These are phyloP conservation scores for Gautieria morchelliformis DNA, from an alignment of 768 basidiomycete species.

Conservation along the genomic window DNA sequence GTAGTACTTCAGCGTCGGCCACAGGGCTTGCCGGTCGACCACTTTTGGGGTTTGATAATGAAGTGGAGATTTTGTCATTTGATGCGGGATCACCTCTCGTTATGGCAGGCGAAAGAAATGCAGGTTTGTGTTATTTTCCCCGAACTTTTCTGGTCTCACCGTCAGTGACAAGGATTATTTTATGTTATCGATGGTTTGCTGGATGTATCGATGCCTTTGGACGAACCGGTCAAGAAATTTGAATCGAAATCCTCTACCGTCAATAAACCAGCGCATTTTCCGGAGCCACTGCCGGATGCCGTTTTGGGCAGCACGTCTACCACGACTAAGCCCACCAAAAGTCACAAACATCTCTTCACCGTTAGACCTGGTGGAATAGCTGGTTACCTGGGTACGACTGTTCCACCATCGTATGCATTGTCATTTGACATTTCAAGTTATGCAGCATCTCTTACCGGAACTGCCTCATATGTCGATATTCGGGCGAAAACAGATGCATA, in stretches of 20 bases:
- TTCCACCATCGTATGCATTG: background rate
- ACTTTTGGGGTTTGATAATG: conserved; percentile 70
- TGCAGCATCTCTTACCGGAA: conserved; percentile 79
- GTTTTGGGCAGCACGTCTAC: background rate
- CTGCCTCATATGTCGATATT: conserved; percentile 93
- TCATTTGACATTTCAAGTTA: background rate
- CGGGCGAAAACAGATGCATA: conserved; percentile 97
- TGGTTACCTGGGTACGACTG: conserved; percentile 69
- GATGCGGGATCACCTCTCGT: conserved; percentile 78
- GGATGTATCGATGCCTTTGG: conserved; percentile 73
- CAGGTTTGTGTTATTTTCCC: conserved; percentile 37
- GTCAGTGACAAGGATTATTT: conserved; percentile 54
- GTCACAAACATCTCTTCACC: conserved; percentile 75
- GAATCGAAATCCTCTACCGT: conserved; percentile 1
- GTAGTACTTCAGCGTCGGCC: conserved; percentile 4
- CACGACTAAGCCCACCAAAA: conserved; percentile 25
- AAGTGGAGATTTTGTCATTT: conserved; percentile 93
- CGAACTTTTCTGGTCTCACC: background rate
- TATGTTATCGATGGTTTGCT: conserved; percentile 95
- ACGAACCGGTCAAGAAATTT: conserved; percentile 15
- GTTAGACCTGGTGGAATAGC: conserved; percentile 97
- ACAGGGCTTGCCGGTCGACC: conserved; percentile 7
- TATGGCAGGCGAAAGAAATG: conserved; percentile 82
- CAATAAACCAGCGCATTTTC: background rate
- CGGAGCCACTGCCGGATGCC: background rate